phyloP scores from a whole-genome alignment of 495 filamentous ascomycete species.

The Penicillium desertorum region DNA sequence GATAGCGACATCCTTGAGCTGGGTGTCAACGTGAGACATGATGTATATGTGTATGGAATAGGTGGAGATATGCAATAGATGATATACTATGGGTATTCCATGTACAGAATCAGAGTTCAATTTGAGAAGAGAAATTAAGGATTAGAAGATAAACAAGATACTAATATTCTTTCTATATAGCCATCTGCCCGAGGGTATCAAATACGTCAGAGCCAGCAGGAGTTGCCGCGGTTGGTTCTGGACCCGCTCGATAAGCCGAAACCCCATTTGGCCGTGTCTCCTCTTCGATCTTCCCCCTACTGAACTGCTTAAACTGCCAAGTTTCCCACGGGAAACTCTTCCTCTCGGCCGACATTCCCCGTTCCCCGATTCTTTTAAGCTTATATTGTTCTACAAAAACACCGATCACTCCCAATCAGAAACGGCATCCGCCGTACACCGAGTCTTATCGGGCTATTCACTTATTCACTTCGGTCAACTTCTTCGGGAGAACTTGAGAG shows the following conservation, averaged over 20 bases:
- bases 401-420: not conserved
- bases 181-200: slow-evolving; percentile 26
- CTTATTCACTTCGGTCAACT: slow-evolving; percentile 10
- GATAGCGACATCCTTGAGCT: slow-evolving; percentile 86
- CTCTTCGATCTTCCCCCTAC: not conserved
- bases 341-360: slow-evolving; percentile 39
- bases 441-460: slow-evolving; percentile 15
- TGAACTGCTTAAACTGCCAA: slow-evolving; percentile 3
- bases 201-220: slow-evolving; percentile 37
- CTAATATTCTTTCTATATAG: slow-evolving; percentile 24
- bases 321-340: slow-evolving; percentile 40
- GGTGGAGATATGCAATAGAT: not conserved
- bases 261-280: slow-evolving; percentile 7
- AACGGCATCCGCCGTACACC: slow-evolving; percentile 31
- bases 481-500: slow-evolving; percentile 5
- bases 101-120: not conserved
- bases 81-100: slow-evolving; percentile 2
- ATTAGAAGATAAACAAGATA: not conserved
- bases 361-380: slow-evolving; percentile 10
- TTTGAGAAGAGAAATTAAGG: not conserved
- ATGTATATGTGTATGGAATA: slow-evolving; percentile 22
- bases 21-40: slow-evolving; percentile 70
- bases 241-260: slow-evolving; percentile 12
- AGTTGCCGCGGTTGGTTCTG: slow-evolving; percentile 38
- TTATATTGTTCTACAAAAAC: not conserved